Evolutionary conservation across 345 rosid genomes (phyloP).

Genomic region (Excoecaria cochinchinensis): DNA sequence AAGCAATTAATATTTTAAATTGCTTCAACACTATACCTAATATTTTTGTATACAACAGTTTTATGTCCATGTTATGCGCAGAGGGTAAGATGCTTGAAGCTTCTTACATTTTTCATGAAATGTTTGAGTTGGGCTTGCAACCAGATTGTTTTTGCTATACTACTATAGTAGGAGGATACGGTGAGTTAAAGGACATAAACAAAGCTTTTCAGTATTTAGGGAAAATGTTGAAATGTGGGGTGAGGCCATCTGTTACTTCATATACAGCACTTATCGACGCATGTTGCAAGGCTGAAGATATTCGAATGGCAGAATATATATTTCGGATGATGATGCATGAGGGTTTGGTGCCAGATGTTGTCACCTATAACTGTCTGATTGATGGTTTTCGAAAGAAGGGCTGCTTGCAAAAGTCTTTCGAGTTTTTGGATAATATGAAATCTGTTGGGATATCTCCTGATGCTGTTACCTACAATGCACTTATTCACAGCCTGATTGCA

Average conservation of each 20-base stretch:
- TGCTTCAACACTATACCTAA: constrained; percentile 36
- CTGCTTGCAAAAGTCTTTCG: constrained; percentile 44
- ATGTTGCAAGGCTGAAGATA: constrained; percentile 38
- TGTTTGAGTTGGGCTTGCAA: constrained; percentile 39
- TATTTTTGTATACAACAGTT: constrained; percentile 51
- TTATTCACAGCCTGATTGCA: constrained; percentile 42
- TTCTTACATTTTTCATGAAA: constrained; percentile 39
- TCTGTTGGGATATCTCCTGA: constrained; percentile 41
- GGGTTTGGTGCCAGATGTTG: constrained; percentile 42
- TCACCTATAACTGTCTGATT: constrained; percentile 43
- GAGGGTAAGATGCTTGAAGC: constrained; percentile 43
- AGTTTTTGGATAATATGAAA: constrained; percentile 46
- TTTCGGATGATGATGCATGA: constrained; percentile 30
- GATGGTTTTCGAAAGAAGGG: constrained; percentile 48
- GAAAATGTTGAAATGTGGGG: constrained; percentile 44
- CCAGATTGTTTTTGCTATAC: constrained; percentile 52
- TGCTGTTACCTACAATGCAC: constrained; percentile 48
- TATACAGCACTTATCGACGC: constrained; percentile 42
- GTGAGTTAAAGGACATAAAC: constrained; percentile 32
- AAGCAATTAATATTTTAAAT: constrained; percentile 43
- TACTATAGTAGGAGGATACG: constrained; percentile 42
- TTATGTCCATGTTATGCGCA: constrained; percentile 40
- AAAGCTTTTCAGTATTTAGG: constrained; percentile 43
- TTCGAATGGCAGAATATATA: constrained; percentile 34
- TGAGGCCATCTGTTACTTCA: constrained; percentile 37